These are phyloP conservation scores for Raphanus hybrid DNA, from an alignment of 441 rosid genomes.

Conservation along the genomic window DNA sequence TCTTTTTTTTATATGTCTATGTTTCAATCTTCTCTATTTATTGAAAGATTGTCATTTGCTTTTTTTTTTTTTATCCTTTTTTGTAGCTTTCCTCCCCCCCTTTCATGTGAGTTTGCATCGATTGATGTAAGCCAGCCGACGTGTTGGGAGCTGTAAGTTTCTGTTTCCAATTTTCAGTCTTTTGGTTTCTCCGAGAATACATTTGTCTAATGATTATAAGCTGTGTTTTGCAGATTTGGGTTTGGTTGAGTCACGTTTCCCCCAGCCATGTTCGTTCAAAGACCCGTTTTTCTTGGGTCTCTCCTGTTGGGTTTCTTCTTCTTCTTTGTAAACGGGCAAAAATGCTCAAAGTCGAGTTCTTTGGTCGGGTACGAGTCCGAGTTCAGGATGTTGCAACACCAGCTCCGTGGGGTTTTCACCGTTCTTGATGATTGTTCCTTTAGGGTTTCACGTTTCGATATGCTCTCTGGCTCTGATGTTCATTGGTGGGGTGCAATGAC, in stretches of 20 bases:
- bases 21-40: conserved; percentile 6
- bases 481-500: conserved; percentile 81
- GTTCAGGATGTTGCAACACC: conserved; percentile 88
- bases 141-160: conserved; percentile 94
- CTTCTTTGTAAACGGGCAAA: conserved; percentile 50
- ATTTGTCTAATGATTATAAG: conserved; percentile 33
- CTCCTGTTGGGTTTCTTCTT: conserved; percentile 50
- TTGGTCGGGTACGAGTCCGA: conserved; percentile 63
- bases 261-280: conserved; percentile 51
- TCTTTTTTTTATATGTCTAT: neutral
- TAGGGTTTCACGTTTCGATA: conserved; percentile 75
- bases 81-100: conserved; percentile 82
- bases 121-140: conserved; percentile 74
- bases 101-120: conserved; percentile 95
- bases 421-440: conserved; percentile 87
- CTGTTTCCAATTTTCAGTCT: neutral
- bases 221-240: conserved; percentile 62
- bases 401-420: conserved; percentile 71
- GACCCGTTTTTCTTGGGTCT: conserved; percentile 46
- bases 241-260: conserved; percentile 41
- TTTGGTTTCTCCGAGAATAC: neutral
- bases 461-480: conserved; percentile 79
- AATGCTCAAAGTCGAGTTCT: conserved; percentile 66
- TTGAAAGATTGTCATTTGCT: conserved; percentile 20
- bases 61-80: neutral